Percentiles rank a stretch among this genome's conserved stretches.
Evolutionary conservation across 805 yeast species (phyloP).

Genomic region (Starmerella stellata): DNA sequence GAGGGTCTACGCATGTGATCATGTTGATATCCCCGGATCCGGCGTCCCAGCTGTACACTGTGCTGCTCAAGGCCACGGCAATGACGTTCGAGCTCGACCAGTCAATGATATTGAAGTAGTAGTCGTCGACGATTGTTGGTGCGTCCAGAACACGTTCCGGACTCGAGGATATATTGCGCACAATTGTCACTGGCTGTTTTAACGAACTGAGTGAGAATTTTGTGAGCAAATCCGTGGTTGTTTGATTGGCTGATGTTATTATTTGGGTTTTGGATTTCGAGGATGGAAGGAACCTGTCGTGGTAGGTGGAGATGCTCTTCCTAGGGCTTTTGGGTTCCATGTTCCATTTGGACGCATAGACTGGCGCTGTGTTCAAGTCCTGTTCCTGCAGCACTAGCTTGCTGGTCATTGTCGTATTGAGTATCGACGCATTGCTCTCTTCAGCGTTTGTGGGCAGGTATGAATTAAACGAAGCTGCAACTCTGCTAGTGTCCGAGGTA

Average conservation of each 20-base stretch:
- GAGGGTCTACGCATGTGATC: constrained; percentile 20
- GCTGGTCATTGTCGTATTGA: neutral
- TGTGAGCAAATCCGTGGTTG: constrained; percentile 6
- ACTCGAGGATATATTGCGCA: constrained; percentile 56
- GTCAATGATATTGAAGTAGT: constrained; percentile 64
- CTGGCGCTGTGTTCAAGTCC: neutral
- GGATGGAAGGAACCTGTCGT: neutral
- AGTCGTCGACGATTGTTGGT: constrained; percentile 85
- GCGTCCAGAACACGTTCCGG: constrained; percentile 93
- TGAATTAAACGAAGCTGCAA: neutral
- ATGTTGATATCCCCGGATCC: constrained; percentile 60
- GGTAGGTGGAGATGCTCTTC: neutral
- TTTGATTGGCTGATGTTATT: neutral
- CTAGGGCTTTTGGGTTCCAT: neutral
- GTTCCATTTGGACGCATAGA: neutral
- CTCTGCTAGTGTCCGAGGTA: neutral
- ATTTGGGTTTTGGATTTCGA: neutral
- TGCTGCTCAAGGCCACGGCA: constrained; percentile 72
- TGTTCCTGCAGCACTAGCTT: neutral
- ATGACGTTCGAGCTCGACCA: constrained; percentile 61
- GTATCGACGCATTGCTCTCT: neutral
- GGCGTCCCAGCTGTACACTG: constrained; percentile 88
- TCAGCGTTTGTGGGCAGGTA: neutral
- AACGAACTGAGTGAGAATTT: constrained; percentile 14
- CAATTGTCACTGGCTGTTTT: constrained; percentile 20